Evolutionary conservation across 2,329 filamentous ascomycete genomes (phyloP), one percentile per base, ranked within the genome.

Genomic region (Lojkania enalia): DNA sequence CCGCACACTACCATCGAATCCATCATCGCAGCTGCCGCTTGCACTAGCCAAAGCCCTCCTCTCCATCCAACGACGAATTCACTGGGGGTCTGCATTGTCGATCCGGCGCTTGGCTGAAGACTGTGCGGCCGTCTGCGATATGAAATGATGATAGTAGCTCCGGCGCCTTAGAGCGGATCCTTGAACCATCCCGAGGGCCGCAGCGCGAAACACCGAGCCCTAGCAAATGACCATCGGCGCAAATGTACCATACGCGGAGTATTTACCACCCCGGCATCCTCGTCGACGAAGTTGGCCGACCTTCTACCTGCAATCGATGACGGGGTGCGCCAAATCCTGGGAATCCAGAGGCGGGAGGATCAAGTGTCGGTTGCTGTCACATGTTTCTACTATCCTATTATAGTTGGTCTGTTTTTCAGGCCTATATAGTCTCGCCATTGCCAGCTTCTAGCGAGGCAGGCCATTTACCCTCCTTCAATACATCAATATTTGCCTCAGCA

Each of bases 211-310:
- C 37, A 38, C 25, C 33, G 39, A 57, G 52, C 35, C 49, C 54
- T 40, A 54, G 45, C 52, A 55, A 59, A 40, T 42, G 39, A 42
- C 44, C 47, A 39, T 43, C 46, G 2, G 52, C 41, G 20, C 52
- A 59, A 44, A 54, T 50, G 37, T 59, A 54, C 42, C 48, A 48
- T 46, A 55, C 42, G 18, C 48, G 47, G 40, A 58, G 55, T 32
- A 49, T 57, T 48, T 39, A 46, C 29, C 39, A 49, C 21, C 46
- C 52, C 31, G 31, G 43, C 19, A 45, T 54, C 21, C 41, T 49
- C 14, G 40, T 55, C 15, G 49, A 55, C 29, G n/a, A 46, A 41
- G 4, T 19, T 41, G 31, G 31, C 15, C 32, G 35, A 46, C 15
- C 44, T 57, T 37, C 54, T 43, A 27, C 35, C 35, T 14, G 33